Conservation (phyloP, 2,329 filamentous ascomycete genomes). For the Colletotrichum graminicola region DNA sequence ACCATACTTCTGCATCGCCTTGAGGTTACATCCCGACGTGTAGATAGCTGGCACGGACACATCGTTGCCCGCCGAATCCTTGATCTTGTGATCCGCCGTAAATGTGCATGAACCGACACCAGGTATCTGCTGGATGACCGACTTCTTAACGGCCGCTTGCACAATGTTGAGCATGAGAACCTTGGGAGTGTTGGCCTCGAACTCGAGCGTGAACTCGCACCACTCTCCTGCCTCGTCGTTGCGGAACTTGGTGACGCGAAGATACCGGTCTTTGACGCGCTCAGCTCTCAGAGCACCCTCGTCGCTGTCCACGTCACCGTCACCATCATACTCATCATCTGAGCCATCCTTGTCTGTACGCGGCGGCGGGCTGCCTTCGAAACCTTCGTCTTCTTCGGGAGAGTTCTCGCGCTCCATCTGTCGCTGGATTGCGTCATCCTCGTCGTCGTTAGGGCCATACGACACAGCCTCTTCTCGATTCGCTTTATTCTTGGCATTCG, state of each 20-base stretch:
- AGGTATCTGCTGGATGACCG: conserved; percentile 88
- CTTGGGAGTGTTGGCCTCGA: conserved; percentile 84
- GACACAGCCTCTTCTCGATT: conserved; percentile 87
- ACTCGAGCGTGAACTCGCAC: conserved; percentile 87
- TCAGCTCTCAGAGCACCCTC: conserved; percentile 63
- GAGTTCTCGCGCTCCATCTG: conserved; percentile 71
- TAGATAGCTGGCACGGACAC: conserved; percentile 71
- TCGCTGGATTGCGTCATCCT: conserved; percentile 81
- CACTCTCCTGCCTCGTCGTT: conserved; percentile 83
- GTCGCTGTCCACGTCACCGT: conserved; percentile 57
- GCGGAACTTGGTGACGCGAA: conserved; percentile 79
- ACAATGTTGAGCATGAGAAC: conserved; percentile 93
- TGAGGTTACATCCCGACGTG: conserved; percentile 87
- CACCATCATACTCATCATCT: conserved; percentile 52
- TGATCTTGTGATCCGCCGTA: conserved; percentile 69
- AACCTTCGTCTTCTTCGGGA: conserved; percentile 63
- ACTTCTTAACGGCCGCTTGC: conserved; percentile 80
- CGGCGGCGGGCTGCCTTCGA: conserved; percentile 62
- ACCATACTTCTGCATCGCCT: conserved; percentile 89
- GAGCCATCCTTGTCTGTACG: conserved; percentile 41
- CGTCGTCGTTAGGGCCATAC: conserved; percentile 93
- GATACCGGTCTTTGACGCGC: conserved; percentile 72
- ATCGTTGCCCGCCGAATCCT: conserved; percentile 63
- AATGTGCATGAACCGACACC: conserved; percentile 80
- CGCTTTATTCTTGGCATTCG: conserved; percentile 77